A percentile compares a stretch with the other conserved stretches of the same genome.
Evolutionary conservation across 106 monocot genomes (phyloP).

Genomic region (Apostasia ramifera): DNA sequence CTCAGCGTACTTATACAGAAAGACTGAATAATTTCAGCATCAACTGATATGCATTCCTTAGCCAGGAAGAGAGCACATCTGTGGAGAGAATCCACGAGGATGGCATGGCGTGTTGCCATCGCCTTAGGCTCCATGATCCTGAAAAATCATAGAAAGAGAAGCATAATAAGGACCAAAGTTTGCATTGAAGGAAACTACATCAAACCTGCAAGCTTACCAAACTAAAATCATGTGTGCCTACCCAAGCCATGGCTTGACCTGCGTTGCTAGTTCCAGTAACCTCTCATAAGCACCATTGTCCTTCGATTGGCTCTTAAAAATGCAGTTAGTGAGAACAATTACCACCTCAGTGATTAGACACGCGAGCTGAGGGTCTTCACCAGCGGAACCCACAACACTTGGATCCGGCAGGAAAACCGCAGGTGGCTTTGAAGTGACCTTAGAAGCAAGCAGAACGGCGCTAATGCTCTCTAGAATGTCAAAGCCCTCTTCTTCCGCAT

Average conservation of each 20-base stretch:
- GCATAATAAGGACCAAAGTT: not conserved
- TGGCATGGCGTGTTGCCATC: slow-evolving; percentile 20
- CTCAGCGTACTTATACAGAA: slow-evolving; percentile 42
- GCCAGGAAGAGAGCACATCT: slow-evolving; percentile 49
- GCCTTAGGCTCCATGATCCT: slow-evolving; percentile 44
- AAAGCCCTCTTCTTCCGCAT: slow-evolving; percentile 43
- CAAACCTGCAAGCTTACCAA: not conserved
- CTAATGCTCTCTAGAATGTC: slow-evolving; percentile 34
- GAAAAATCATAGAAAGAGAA: not conserved
- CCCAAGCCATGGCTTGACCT: slow-evolving; percentile 55
- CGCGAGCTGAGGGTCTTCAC: slow-evolving; percentile 35
- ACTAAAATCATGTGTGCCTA: slow-evolving; percentile 8
- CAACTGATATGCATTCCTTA: slow-evolving; percentile 29
- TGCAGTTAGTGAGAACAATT: slow-evolving; percentile 23
- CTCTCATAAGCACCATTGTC: slow-evolving; percentile 26
- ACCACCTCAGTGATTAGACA: slow-evolving; percentile 24
- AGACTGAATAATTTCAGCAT: slow-evolving; percentile 24
- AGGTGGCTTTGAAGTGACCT: not conserved
- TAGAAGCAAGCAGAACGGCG: slow-evolving; percentile 6
- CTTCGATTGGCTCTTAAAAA: slow-evolving; percentile 28
- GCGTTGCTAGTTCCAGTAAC: slow-evolving; percentile 29
- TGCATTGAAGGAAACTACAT: not conserved
- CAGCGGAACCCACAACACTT: slow-evolving; percentile 3
- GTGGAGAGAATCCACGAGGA: slow-evolving; percentile 35
- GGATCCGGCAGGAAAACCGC: slow-evolving; percentile 25